Evolutionary conservation across 148 eudicot genomes (phyloP).

Genomic region (Chenopodium album): DNA sequence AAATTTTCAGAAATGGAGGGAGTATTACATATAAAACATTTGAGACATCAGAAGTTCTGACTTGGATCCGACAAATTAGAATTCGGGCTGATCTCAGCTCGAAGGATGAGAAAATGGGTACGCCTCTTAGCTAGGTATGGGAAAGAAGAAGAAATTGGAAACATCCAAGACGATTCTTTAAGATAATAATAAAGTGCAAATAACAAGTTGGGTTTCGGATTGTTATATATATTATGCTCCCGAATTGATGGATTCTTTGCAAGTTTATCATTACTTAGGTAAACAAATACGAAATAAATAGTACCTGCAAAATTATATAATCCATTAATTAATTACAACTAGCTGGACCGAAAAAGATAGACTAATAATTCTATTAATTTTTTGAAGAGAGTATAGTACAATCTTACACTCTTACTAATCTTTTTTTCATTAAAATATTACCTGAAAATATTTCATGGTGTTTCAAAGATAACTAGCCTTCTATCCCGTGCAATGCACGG

Average conservation of each 20-base stretch:
- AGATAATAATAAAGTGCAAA: neutral
- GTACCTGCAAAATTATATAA: neutral
- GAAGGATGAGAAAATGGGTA: slow-evolving; percentile 1
- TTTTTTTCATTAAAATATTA: neutral
- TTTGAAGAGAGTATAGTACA: neutral
- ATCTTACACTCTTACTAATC: too few relatives aligned
- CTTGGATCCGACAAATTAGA: neutral
- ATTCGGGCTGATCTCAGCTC: neutral
- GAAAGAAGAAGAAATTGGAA: slow-evolving; percentile 7
- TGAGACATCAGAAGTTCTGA: neutral
- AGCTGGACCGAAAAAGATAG: slow-evolving; percentile 1
- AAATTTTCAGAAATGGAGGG: too few relatives aligned
- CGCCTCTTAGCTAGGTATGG: slow-evolving; percentile 7
- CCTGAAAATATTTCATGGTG: neutral
- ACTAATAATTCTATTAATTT: neutral
- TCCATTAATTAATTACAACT: neutral
- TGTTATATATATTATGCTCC: neutral
- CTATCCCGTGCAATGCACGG: too few relatives aligned
- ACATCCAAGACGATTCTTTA: slow-evolving; percentile 13
- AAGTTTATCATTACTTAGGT: neutral
- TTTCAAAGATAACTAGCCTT: neutral
- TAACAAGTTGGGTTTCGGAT: neutral
- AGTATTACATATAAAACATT: too few relatives aligned
- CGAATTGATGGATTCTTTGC: neutral
- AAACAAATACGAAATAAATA: neutral